A percentile compares a stretch with the other conserved stretches of the same genome.
Evolutionary conservation across 2,329 filamentous ascomycete genomes (phyloP).

Genomic region (Alternaria rosae): DNA sequence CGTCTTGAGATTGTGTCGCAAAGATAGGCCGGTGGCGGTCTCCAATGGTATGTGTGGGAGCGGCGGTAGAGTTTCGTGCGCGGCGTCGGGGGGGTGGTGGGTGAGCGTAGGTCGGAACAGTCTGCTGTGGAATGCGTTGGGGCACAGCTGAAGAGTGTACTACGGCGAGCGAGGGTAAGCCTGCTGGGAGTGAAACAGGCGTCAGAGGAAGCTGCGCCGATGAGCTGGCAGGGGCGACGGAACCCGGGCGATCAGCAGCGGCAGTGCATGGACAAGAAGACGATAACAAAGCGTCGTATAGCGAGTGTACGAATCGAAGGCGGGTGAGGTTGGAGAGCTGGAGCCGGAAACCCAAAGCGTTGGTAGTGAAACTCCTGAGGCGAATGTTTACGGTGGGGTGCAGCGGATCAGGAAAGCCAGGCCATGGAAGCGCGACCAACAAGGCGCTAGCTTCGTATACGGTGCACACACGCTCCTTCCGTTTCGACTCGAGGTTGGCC

Average conservation of each 20-base stretch:
- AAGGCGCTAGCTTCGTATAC: constrained; percentile 25
- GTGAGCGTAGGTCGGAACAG: background rate
- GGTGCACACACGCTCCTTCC: constrained; percentile 16
- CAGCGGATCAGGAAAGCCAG: constrained; percentile 7
- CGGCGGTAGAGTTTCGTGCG: background rate
- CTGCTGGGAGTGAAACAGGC: constrained; percentile 27
- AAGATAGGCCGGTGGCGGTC: background rate
- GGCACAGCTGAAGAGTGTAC: constrained; percentile 14
- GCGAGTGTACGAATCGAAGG: constrained; percentile 24
- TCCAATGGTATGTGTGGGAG: constrained; percentile 5
- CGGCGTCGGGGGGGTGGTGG: background rate
- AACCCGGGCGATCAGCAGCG: constrained; percentile 15
- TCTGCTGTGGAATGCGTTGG: background rate
- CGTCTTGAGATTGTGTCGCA: background rate
- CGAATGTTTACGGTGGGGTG: constrained; percentile 22
- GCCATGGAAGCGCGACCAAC: constrained; percentile 12
- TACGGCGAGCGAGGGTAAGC: constrained; percentile 26
- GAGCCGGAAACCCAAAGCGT: constrained; percentile 7
- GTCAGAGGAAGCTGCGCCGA: constrained; percentile 19
- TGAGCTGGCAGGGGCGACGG: constrained; percentile 29
- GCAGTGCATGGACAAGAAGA: constrained; percentile 3
- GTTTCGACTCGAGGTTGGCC: constrained; percentile 11
- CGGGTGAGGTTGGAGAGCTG: background rate
- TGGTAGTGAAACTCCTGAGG: constrained; percentile 22
- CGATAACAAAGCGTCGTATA: constrained; percentile 6